Evolutionary conservation across 139 green algal species (phyloP), one percentile per base, ranked within the genome.

Genomic region (Chara braunii): DNA sequence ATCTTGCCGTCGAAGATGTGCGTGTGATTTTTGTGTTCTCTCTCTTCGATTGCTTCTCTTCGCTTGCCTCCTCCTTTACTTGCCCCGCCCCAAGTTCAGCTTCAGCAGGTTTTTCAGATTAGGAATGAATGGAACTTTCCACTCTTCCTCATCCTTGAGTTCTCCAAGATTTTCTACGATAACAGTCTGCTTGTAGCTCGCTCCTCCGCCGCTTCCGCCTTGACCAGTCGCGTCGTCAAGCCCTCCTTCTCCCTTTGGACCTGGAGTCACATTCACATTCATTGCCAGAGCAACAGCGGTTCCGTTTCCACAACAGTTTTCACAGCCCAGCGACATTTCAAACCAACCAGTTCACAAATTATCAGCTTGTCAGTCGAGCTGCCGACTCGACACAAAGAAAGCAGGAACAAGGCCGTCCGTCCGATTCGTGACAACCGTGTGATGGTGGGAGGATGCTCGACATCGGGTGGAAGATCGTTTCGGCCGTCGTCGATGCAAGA

Each of bases 141-240:
- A 18, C 18, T 18, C 40, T n/a, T 18, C 18, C 40, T 48, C 18
- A 26, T 48, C n/a, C 40, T 48, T 48, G 40, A 18, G 40, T 26
- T 18, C 40, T 26, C 40, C 18, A 26, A n/a, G 18, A 48, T 18
- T n/a, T 18, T 48, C 18, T 18, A 26, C n/a, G n/a, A 26, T 48
- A n/a, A n/a, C 18, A 26, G 67, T 72, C 37, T 75, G 67, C 67
- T 75, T 72, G 48, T 72, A 72, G 37, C 67, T 72, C 5, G 67
- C 67, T 8, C 67, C 67, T 5, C 67, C 67, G 40, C 58, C 67
- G 14, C 37, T 64, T 22, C 67, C 67, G 2, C 58, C 58, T 24
- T 72, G 58, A 26, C 67, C 67, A 34, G 67, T 75, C 6, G 67
- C 67, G 26, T 75, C 67, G 42, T 75, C 67, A 33, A 75, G 35